These are phyloP conservation scores for Panicum virgatum DNA, from an alignment of 202 grass and related monocot genomes.

Conservation along the genomic window DNA sequence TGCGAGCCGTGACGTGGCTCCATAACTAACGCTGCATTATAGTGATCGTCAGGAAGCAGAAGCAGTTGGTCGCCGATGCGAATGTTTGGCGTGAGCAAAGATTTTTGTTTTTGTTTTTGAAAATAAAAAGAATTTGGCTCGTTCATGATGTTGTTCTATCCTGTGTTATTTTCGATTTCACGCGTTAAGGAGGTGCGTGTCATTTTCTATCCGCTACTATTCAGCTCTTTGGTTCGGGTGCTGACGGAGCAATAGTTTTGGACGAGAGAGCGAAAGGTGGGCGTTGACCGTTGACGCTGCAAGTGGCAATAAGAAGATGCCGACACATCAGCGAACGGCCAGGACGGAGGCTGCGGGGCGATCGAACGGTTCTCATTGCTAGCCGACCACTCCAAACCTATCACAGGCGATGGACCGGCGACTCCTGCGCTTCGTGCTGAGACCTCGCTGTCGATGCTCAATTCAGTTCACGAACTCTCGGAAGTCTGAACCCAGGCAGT, in stretches of 20 bases:
- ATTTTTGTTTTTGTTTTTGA: not conserved
- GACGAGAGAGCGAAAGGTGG: not conserved
- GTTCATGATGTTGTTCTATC: not conserved
- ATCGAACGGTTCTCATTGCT: not conserved
- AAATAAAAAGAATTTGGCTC: not conserved
- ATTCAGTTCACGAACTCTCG: not conserved
- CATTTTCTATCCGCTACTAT: slow-evolving; percentile 2
- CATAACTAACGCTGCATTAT: slow-evolving; percentile 16
- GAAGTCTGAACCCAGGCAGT: not conserved
- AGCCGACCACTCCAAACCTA: not conserved
- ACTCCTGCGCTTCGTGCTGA: not conserved
- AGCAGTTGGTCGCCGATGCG: slow-evolving; percentile 16
- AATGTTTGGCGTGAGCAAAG: slow-evolving; percentile 23
- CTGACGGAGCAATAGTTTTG: slow-evolving; percentile 26
- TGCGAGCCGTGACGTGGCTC: slow-evolving; percentile 23
- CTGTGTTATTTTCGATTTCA: not conserved
- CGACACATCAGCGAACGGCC: not conserved
- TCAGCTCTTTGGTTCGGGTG: slow-evolving; percentile 7
- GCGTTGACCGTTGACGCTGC: slow-evolving; percentile 59
- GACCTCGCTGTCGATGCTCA: not conserved
- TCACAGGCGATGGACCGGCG: not conserved
- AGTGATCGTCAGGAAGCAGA: slow-evolving; percentile 17
- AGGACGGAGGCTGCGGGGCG: not conserved
- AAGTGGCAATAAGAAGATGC: not conserved
- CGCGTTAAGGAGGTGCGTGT: too few species aligned